A percentile compares a stretch with the other conserved stretches of the same genome.
Evolutionary conservation across 2,329 filamentous ascomycete species (phyloP).

Genomic region (Sphaerulina vaccinii): DNA sequence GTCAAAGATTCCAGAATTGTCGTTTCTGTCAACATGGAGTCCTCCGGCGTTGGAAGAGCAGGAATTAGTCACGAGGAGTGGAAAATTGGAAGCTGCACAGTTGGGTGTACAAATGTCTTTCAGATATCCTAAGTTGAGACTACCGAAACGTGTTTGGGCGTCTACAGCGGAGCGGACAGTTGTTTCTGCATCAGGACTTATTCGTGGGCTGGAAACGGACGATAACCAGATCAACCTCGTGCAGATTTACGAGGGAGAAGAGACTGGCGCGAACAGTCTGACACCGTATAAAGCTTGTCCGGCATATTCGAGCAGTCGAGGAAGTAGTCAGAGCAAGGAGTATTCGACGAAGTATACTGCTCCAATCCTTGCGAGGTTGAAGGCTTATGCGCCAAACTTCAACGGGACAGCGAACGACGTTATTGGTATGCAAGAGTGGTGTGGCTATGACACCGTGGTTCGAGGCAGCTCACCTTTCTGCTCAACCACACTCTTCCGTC

Average conservation of each 20-base stretch:
- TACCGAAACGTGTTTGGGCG: conserved; percentile 59
- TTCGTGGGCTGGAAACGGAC: conserved; percentile 55
- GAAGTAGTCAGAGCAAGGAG: too few species aligned
- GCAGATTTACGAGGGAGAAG: conserved; percentile 56
- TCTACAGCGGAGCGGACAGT: conserved; percentile 62
- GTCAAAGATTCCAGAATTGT: conserved; percentile 55
- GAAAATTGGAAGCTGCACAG: conserved; percentile 59
- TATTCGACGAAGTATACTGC: conserved; percentile 54
- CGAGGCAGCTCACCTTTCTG: conserved; percentile 64
- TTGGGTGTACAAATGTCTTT: conserved; percentile 60
- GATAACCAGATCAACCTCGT: conserved; percentile 56
- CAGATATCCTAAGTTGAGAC: conserved; percentile 55
- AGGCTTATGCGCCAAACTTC: conserved; percentile 54
- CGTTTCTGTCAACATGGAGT: conserved; percentile 58
- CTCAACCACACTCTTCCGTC: conserved; percentile 57
- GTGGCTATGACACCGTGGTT: conserved; percentile 69
- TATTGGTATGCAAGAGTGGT: conserved; percentile 67
- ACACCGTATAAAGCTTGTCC: conserved; percentile 66
- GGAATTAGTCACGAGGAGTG: conserved; percentile 61
- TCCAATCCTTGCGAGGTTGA: conserved; percentile 59
- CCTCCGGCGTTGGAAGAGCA: conserved; percentile 54
- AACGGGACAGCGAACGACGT: conserved; percentile 64
- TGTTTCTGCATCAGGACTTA: conserved; percentile 58
- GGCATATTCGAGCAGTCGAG: too few species aligned
- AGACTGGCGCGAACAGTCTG: conserved; percentile 59